Evolutionary conservation across 768 basidiomycete genomes (phyloP), one percentile per base, ranked within the genome.

Genomic region (Hygrocybe punicea): DNA sequence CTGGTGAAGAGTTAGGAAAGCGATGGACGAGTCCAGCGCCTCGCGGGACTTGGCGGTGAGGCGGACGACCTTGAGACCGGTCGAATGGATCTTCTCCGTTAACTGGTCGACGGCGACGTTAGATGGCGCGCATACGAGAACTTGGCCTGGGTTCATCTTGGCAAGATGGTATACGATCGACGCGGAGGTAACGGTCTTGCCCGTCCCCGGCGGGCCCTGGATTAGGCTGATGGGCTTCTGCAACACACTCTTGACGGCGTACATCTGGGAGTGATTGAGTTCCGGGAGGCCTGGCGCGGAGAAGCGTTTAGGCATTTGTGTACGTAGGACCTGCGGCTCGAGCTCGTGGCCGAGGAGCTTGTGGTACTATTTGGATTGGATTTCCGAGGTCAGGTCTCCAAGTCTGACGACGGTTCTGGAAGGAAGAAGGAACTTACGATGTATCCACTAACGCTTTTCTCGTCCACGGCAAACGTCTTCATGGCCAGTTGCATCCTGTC

Each of bases 51-150:
- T 98, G 58, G 97, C 97, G 1, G 97, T 97, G 23, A 98, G 80
- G 42, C 97, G 93, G 49, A 98, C 97, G 60, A 97, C 97, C 71
- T 98, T 98, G 63, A 98, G 79, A 0, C 97, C 96, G n/a, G 97
- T 98, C n/a, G 86, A 78, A 67, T 98, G 97, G 59, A 99, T 98
- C 78, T 98, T 98, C 75, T 98, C 97, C 19, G 96, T 97, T 55
- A 99, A 84, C 69, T 99, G 97, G 68, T 99, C 97, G 58, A 99
- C 97, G 46, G 97, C 97, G 63, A 99, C 97, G 74, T 99, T 99
- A 53, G 96, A 98, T 0, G 97, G 97, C 7, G 97, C 97, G 69
- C 94, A 95, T 60, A 99, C 97, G 51, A 99, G 90, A 40, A 99
- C 97, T 73, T 98, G 97, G 50, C 96, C 96, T 0, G 95, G 94